phyloP scores from a whole-genome alignment of 768 basidiomycete genomes.

The Daedaleopsis nitida region DNA sequence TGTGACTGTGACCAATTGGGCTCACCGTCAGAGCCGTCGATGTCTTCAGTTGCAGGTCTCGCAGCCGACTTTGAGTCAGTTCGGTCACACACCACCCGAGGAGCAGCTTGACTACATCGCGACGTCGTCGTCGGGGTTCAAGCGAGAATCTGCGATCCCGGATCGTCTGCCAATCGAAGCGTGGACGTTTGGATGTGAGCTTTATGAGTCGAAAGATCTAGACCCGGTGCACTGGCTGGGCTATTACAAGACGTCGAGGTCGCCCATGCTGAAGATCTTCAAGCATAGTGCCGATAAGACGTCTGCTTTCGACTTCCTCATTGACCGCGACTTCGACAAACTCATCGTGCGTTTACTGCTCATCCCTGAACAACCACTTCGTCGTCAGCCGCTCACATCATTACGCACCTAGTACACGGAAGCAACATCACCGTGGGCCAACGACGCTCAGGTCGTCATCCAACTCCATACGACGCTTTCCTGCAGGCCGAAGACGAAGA shows the following conservation, averaged over 20 bases:
- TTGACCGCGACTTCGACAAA: neutral
- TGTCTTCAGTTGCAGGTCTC: neutral
- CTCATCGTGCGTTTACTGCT: neutral
- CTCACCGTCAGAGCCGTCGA: neutral
- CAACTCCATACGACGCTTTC: too few relatives aligned
- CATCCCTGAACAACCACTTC: neutral
- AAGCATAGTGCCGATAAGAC: neutral
- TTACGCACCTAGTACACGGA: neutral
- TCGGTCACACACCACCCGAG: neutral
- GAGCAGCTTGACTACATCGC: neutral
- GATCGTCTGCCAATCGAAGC: conserved; percentile 5
- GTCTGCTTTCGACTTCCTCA: neutral
- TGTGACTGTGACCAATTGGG: too few relatives aligned
- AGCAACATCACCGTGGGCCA: too few relatives aligned
- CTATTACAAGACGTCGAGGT: neutral
- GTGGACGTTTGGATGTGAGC: conserved; percentile 10
- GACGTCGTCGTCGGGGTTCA: conserved; percentile 3
- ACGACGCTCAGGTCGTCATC: too few relatives aligned
- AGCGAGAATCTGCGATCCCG: neutral
- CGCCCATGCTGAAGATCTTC: neutral
- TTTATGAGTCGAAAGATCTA: neutral
- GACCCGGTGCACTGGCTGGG: conserved; percentile 4
- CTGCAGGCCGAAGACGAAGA: too few relatives aligned
- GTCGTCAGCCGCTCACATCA: neutral
- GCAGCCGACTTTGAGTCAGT: neutral